Percentiles rank a stretch among this genome's conserved stretches.
Evolutionary conservation across 192 early-diverging fungal genomes (phyloP).

Genomic region (Haplosporangium gracile): DNA sequence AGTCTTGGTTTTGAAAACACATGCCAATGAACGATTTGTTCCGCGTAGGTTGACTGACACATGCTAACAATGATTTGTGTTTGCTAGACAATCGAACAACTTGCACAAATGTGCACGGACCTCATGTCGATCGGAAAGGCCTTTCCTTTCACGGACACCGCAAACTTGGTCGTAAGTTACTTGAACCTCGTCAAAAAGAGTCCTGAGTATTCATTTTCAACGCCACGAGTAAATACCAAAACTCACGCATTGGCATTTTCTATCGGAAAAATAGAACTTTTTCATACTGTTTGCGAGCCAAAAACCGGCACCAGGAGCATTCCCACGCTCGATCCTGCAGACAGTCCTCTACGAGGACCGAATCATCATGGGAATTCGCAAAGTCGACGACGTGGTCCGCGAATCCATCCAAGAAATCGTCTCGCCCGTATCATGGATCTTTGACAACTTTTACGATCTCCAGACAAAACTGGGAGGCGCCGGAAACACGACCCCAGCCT

Average conservation of each 20-base stretch:
- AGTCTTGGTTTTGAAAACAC: neutral
- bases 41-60: neutral
- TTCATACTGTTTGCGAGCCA: constrained; percentile 59
- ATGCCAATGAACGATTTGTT: neutral
- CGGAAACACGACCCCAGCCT: neutral
- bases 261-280: constrained; percentile 59
- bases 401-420: constrained; percentile 34
- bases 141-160: constrained; percentile 56
- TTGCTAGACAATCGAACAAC: constrained; percentile 55
- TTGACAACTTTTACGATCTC: constrained; percentile 18
- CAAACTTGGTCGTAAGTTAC: constrained; percentile 60
- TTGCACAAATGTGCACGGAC: constrained; percentile 54
- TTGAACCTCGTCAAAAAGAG: neutral
- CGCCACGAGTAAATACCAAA: too few species aligned
- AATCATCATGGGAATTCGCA: constrained; percentile 54
- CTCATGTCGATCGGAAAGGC: constrained; percentile 56
- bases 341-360: constrained; percentile 56
- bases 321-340: constrained; percentile 65
- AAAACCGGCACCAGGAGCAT: constrained; percentile 65
- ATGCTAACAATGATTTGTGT: neutral
- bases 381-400: constrained; percentile 20
- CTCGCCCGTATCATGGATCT: constrained; percentile 24
- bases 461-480: neutral
- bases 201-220: neutral
- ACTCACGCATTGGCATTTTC: neutral